Evolutionary conservation across 805 yeast genomes (phyloP).

Genomic region (Barnettozyma salicaria): DNA sequence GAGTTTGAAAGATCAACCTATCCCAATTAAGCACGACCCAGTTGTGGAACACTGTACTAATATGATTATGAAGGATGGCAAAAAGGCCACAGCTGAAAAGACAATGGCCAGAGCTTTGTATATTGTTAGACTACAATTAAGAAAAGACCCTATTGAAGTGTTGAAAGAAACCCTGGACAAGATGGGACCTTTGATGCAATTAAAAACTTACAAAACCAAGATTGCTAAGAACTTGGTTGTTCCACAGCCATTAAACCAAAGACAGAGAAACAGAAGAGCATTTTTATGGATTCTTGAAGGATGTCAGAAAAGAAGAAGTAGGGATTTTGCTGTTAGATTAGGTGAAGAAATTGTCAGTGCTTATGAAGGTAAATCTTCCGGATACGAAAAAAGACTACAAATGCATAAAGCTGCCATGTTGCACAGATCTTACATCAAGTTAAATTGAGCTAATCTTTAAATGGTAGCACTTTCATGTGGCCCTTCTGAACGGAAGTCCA

Average conservation of each 20-base stretch:
- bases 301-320: conserved; percentile 68
- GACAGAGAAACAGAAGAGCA: conserved; percentile 83
- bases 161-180: conserved; percentile 70
- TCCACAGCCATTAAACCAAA: conserved; percentile 76
- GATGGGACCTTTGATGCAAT: conserved; percentile 78
- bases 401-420: conserved; percentile 85
- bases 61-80: conserved; percentile 88
- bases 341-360: conserved; percentile 86
- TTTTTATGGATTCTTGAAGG: conserved; percentile 89
- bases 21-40: conserved; percentile 65
- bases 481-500: too few relatives aligned
- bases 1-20: conserved; percentile 40
- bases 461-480: too few relatives aligned
- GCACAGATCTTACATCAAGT: conserved; percentile 72
- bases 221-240: conserved; percentile 76
- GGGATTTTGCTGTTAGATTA: conserved; percentile 79
- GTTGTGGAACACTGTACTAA: conserved; percentile 72
- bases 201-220: conserved; percentile 74
- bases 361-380: conserved; percentile 69
- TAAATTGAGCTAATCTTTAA: conserved; percentile 24
- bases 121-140: conserved; percentile 61
- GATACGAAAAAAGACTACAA: conserved; percentile 75
- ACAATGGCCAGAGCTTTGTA: conserved; percentile 73
- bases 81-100: conserved; percentile 73
- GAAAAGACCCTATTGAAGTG: conserved; percentile 75